Evolutionary conservation across 495 filamentous ascomycete species (phyloP).

Genomic region (Hyaloscypha hepaticicola): DNA sequence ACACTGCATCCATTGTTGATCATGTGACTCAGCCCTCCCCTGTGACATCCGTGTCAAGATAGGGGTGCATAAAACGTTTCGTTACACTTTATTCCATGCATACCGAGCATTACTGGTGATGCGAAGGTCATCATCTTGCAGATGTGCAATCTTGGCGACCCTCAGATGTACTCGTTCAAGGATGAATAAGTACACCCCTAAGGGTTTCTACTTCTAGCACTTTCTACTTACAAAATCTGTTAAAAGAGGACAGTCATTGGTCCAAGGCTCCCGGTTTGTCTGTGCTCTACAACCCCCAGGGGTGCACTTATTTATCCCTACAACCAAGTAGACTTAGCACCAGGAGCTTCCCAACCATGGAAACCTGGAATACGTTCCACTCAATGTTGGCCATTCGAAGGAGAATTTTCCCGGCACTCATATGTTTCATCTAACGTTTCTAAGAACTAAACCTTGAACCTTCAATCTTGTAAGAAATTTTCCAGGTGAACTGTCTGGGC

Average conservation of each 20-base stretch:
- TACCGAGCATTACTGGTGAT: not conserved
- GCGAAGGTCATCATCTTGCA: not conserved
- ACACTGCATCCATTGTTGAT: not conserved
- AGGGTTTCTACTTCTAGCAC: no score
- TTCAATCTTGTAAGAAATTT: not conserved
- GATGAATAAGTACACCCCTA: no score
- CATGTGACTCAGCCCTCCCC: not conserved
- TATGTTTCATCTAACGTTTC: not conserved
- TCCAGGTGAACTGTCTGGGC: not conserved
- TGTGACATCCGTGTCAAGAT: not conserved
- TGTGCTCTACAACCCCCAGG: no score
- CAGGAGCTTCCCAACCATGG: not conserved
- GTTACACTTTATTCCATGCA: not conserved
- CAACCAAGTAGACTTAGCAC: not conserved
- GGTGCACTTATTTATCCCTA: no score
- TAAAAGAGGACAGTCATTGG: no score
- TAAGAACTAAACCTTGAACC: not conserved
- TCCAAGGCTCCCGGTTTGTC: no score
- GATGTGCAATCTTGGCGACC: not conserved
- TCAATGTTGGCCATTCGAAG: not conserved
- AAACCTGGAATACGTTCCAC: not conserved
- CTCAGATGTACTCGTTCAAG: no score
- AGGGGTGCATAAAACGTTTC: not conserved
- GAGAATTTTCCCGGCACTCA: not conserved
- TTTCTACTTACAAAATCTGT: no score